Evolutionary conservation across 192 early-diverging fungal species (phyloP), one percentile per base, ranked within the genome.

Genomic region (Backusella circina): DNA sequence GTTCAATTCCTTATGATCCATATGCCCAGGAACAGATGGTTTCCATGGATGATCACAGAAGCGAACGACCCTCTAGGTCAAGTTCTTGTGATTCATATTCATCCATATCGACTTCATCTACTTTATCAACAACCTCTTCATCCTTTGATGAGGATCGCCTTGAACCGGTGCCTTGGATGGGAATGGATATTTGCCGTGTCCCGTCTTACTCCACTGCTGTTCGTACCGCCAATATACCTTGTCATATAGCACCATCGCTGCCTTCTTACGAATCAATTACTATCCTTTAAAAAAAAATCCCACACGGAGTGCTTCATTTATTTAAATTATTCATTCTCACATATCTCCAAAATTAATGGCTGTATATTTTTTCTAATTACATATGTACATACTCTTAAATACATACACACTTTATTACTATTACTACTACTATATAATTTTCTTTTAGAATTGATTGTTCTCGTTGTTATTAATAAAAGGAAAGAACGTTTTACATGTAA

Each of bases 151-250:
- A 70, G 0, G 6, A 31, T 70, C 36, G 47, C 18, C 5, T 47
- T 30, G 64, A 33, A 18, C 38, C 74, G 1, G 30, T 65, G 15
- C 65, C 35, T 8, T 76, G 75, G 51, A 57, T 68, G 71, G 71
- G 64, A 16, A 70, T 71, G 12, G 75, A 80, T 64, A 67, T 80
- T 1, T 73, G 75, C 32, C 64, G 75, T 6, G 79, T 77, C 0
- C 79, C 79, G 28, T 81, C 79, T 38, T 81, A 81, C 26, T 39
- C 71, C 4, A 76, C 79, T 10, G 79, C 79, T 5, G 33, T 77
- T 13, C 65, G 67, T 1, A 38, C 75, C 35, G 47, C 67, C 9
- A 67, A 74, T 47, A 71, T 68, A n/a, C 73, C 69, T 57, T 66
- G 50, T 26, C 71, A 44, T 0, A 41, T 21, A 2, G 18, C 72